phyloP scores from a whole-genome alignment of 2,329 filamentous ascomycete genomes.

The Ascochyta rabiei region DNA sequence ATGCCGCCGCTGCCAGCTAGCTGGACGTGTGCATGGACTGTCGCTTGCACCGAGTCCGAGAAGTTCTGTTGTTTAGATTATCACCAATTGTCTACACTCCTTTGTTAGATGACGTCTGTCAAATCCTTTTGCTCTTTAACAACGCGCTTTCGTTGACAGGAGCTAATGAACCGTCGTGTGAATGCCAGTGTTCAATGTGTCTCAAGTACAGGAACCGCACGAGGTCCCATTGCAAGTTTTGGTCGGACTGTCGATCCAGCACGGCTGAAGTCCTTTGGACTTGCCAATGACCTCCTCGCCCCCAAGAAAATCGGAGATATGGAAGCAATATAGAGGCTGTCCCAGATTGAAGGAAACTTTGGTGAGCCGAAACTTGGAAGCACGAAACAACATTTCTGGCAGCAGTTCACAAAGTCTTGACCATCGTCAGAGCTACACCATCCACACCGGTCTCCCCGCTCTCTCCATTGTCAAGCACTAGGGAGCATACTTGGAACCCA shows the following conservation, averaged over 20 bases:
- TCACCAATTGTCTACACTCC: not conserved
- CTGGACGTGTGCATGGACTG: constrained; percentile 26
- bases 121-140: not conserved
- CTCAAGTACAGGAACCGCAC: too few relatives aligned
- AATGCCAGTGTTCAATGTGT: too few relatives aligned
- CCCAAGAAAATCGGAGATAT: too few relatives aligned
- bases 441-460: constrained; percentile 34
- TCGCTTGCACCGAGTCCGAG: constrained; percentile 15
- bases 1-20: constrained; percentile 23
- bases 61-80: too few relatives aligned
- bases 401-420: constrained; percentile 27
- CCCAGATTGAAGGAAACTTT: too few relatives aligned
- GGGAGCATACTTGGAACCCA: constrained; percentile 30
- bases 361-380: too few relatives aligned
- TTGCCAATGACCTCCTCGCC: too few relatives aligned
- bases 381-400: too few relatives aligned
- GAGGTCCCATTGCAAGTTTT: too few relatives aligned
- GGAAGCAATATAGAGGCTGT: too few relatives aligned
- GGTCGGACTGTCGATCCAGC: too few relatives aligned
- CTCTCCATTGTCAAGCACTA: constrained; percentile 35
- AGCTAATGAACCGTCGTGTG: not conserved
- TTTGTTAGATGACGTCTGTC: not conserved
- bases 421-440: constrained; percentile 32
- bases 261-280: too few relatives aligned
- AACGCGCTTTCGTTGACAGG: not conserved